phyloP scores from a whole-genome alignment of 1,284 basidiomycete genomes.

The Ustilago shanxiensis region DNA sequence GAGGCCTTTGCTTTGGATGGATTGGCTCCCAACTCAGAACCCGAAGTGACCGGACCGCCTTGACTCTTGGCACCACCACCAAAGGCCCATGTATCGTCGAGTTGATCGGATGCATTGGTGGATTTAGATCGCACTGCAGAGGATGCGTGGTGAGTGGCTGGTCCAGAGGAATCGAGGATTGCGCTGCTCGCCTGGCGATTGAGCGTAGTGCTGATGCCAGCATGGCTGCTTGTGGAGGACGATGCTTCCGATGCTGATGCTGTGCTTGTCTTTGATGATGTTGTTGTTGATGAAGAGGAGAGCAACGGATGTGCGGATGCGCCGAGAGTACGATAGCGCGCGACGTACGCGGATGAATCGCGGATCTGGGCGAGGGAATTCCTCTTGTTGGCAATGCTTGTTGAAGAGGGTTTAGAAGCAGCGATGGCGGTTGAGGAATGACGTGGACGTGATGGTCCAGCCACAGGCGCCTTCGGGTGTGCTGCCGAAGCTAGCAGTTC shows the following conservation, averaged over 20 bases:
- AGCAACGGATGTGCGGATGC: slow-evolving; percentile 37
- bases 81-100: slow-evolving; percentile 53
- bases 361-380: slow-evolving; percentile 45
- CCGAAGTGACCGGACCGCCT: slow-evolving; percentile 35
- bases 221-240: slow-evolving; percentile 11
- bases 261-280: slow-evolving; percentile 11
- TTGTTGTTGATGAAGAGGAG: slow-evolving; percentile 23
- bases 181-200: slow-evolving; percentile 13
- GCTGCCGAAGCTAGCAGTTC: slow-evolving; percentile 35
- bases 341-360: slow-evolving; percentile 45
- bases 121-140: slow-evolving; percentile 27
- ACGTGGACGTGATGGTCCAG: slow-evolving; percentile 34
- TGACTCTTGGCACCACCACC: slow-evolving; percentile 54
- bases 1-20: slow-evolving; percentile 19
- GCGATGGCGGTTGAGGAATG: slow-evolving; percentile 40
- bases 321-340: slow-evolving; percentile 45
- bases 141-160: slow-evolving; percentile 18
- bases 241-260: neutral
- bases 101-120: slow-evolving; percentile 34
- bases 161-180: slow-evolving; percentile 22
- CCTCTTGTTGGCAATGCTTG: slow-evolving; percentile 19
- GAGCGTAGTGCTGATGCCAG: slow-evolving; percentile 19
- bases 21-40: neutral
- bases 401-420: slow-evolving; percentile 9
- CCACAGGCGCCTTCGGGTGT: slow-evolving; percentile 5